phyloP scores from a whole-genome alignment of 345 rosid species.

The Gossypium arboreum region DNA sequence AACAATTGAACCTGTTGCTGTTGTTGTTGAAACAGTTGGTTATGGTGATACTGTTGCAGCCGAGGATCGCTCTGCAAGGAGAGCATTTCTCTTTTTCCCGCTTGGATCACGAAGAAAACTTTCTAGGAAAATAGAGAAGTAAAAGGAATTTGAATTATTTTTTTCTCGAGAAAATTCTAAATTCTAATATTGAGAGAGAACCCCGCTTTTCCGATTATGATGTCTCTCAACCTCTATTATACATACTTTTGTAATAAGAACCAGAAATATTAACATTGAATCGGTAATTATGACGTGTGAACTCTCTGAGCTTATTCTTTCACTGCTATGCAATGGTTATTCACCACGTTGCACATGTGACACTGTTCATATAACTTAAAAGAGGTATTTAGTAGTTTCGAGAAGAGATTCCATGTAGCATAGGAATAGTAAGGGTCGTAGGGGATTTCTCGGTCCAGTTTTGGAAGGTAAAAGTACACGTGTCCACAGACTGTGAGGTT shows the following conservation, averaged over 20 bases:
- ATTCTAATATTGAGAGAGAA: background rate
- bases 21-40: slow-evolving; percentile 2
- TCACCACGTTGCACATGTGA: background rate
- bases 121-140: background rate
- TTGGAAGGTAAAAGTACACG: background rate
- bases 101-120: slow-evolving; percentile 3
- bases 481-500: background rate
- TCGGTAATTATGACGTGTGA: background rate
- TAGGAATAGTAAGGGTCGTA: background rate
- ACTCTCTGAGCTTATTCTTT: background rate
- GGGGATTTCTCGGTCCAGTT: background rate
- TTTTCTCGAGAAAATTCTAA: background rate
- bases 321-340: background rate
- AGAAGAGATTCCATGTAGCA: background rate
- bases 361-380: background rate
- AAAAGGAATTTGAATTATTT: background rate
- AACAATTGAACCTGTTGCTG: slow-evolving; percentile 12
- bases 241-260: no score
- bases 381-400: background rate
- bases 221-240: background rate
- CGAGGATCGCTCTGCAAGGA: slow-evolving; percentile 11
- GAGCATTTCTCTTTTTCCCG: background rate
- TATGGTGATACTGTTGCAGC: slow-evolving; percentile 11
- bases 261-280: no score
- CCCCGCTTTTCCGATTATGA: background rate